A percentile compares a stretch with the other conserved stretches of the same genome.
These are phyloP conservation scores for Boletus vermiculosoides DNA, from an alignment of 768 basidiomycete species.

Conservation along the genomic window DNA sequence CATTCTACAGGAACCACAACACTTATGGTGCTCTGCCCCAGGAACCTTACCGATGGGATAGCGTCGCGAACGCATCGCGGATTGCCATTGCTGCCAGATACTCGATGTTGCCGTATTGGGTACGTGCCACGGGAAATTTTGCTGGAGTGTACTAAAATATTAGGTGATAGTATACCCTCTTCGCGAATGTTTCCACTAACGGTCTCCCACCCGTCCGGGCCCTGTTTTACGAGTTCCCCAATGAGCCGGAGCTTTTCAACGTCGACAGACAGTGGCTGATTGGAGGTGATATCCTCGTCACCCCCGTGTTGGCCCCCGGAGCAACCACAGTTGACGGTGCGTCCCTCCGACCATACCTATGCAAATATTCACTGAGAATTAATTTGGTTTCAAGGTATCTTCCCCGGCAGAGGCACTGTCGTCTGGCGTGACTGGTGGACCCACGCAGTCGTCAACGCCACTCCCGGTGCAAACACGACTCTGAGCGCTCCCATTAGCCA, in stretches of 20 bases:
- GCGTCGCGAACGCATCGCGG: constrained; percentile 70
- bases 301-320: constrained; percentile 71
- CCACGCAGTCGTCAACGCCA: constrained; percentile 50
- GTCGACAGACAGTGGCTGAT: constrained; percentile 72
- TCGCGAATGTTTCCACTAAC: constrained; percentile 60
- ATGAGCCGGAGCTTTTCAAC: constrained; percentile 60
- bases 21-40: constrained; percentile 63
- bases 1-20: constrained; percentile 84
- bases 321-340: constrained; percentile 64
- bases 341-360: constrained; percentile 3
- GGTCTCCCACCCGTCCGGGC: constrained; percentile 75
- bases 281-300: constrained; percentile 68
- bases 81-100: constrained; percentile 73
- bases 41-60: constrained; percentile 81
- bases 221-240: constrained; percentile 76
- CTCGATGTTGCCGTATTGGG: constrained; percentile 77
- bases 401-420: constrained; percentile 58
- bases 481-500: constrained; percentile 69
- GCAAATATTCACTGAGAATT: background rate
- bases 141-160: background rate
- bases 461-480: constrained; percentile 42
- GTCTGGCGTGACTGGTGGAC: constrained; percentile 77
- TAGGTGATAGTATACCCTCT: constrained; percentile 59
- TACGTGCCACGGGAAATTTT: constrained; percentile 30
- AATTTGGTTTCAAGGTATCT: constrained; percentile 43